Evolutionary conservation across 2,329 filamentous ascomycete species (phyloP).

Genomic region (Xylaria sp.): DNA sequence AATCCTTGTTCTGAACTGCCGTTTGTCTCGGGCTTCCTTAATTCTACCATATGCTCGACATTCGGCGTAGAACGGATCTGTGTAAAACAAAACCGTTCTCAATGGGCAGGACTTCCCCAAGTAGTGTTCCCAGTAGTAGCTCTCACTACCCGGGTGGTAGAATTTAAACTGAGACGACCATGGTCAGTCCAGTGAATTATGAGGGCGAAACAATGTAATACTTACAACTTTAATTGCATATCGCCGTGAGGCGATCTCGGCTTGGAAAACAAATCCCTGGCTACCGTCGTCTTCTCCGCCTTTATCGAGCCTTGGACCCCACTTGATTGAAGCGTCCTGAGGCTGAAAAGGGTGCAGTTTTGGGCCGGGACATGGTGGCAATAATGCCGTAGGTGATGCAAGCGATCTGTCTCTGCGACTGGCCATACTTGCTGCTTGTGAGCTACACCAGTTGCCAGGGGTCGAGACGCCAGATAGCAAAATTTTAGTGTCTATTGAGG

Average conservation of each 20-base stretch:
- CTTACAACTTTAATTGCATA: slow-evolving; percentile 23
- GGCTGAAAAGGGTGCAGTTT: not conserved
- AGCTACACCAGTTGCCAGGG: too few relatives aligned
- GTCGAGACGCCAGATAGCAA: too few relatives aligned
- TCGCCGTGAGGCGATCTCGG: not conserved
- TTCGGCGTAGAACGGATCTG: slow-evolving; percentile 22
- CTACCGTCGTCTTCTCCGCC: not conserved
- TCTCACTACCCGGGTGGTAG: not conserved
- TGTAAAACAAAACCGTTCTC: slow-evolving; percentile 1
- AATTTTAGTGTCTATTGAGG: too few relatives aligned
- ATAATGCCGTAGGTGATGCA: not conserved
- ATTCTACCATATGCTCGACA: slow-evolving; percentile 27
- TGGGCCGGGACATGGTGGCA: not conserved
- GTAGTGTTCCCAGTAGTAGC: not conserved
- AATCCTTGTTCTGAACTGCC: not conserved
- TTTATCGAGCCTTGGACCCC: slow-evolving; percentile 19
- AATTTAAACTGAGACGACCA: slow-evolving; percentile 16
- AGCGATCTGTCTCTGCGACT: too few relatives aligned
- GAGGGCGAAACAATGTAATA: not conserved
- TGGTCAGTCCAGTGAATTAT: not conserved
- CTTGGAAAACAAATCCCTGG: slow-evolving; percentile 11
- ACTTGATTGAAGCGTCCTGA: slow-evolving; percentile 2
- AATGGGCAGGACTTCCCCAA: not conserved
- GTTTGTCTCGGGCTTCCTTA: not conserved
- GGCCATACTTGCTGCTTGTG: too few relatives aligned